These are phyloP conservation scores for Atractiella rhizophila DNA, from an alignment of 768 basidiomycete species.

Conservation along the genomic window DNA sequence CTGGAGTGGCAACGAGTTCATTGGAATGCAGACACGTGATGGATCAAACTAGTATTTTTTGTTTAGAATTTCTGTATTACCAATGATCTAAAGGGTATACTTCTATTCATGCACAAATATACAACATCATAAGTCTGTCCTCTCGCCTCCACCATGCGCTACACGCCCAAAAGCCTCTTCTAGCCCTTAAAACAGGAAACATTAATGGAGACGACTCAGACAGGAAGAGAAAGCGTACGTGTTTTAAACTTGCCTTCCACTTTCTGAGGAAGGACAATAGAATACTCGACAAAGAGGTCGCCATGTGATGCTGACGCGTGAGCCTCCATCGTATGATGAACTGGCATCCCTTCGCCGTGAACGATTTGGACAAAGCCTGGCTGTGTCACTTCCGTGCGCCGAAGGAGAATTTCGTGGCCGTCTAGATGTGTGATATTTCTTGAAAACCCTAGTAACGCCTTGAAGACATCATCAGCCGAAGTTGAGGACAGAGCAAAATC, in stretches of 20 bases:
- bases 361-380: slow-evolving; percentile 72
- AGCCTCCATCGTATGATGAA: slow-evolving; percentile 30
- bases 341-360: slow-evolving; percentile 70
- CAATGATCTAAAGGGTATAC: too few species aligned
- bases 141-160: too few species aligned
- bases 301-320: too few species aligned
- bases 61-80: too few species aligned
- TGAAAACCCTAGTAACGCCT: slow-evolving; percentile 95
- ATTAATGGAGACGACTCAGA: too few species aligned
- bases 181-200: too few species aligned
- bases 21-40: too few species aligned
- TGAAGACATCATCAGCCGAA: slow-evolving; percentile 2
- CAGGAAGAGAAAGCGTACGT: slow-evolving; percentile 33
- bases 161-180: too few species aligned
- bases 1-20: too few species aligned
- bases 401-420: slow-evolving; percentile 46
- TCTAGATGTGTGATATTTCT: slow-evolving; percentile 77
- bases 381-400: slow-evolving; percentile 61
- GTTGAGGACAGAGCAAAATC: not conserved
- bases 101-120: too few species aligned
- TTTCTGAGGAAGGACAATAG: slow-evolving; percentile 57
- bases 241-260: slow-evolving; percentile 39
- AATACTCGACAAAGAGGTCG: slow-evolving; percentile 78
- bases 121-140: too few species aligned
- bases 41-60: too few species aligned